Percentiles rank a stretch among this genome's conserved stretches.
phyloP scores from a whole-genome alignment of 2,329 filamentous ascomycete genomes.

The Xylariales sp. region DNA sequence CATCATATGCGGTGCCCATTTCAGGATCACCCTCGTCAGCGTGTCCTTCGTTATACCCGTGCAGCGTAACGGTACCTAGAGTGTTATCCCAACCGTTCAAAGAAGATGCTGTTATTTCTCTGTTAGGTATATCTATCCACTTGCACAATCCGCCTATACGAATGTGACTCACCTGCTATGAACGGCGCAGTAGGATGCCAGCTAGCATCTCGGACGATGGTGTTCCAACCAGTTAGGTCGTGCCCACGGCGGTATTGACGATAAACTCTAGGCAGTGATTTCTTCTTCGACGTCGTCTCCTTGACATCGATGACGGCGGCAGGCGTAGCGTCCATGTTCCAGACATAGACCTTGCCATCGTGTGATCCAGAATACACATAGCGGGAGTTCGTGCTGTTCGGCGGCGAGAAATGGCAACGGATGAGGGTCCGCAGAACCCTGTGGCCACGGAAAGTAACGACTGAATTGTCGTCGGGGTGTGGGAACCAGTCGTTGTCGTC shows the following conservation, averaged over 20 bases:
- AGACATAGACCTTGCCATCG: slow-evolving; percentile 90
- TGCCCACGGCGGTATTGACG: slow-evolving; percentile 66
- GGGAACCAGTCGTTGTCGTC: slow-evolving; percentile 74
- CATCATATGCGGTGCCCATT: slow-evolving; percentile 71
- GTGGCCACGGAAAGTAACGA: slow-evolving; percentile 95
- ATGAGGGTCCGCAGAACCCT: slow-evolving; percentile 90
- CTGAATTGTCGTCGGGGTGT: slow-evolving; percentile 86
- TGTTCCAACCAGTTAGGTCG: slow-evolving; percentile 73
- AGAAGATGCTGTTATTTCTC: slow-evolving; percentile 70
- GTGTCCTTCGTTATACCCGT: slow-evolving; percentile 78
- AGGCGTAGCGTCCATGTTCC: slow-evolving; percentile 90
- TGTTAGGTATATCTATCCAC: slow-evolving; percentile 25
- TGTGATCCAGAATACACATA: slow-evolving; percentile 95
- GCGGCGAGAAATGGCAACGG: slow-evolving; percentile 93
- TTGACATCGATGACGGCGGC: slow-evolving; percentile 83
- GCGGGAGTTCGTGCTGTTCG: slow-evolving; percentile 83
- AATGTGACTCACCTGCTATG: slow-evolving; percentile 68
- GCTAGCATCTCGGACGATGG: slow-evolving; percentile 86
- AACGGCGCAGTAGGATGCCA: slow-evolving; percentile 91
- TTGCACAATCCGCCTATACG: no score
- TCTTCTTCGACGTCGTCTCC: slow-evolving; percentile 72
- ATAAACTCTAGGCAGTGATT: slow-evolving; percentile 65
- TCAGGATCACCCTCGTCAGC: slow-evolving; percentile 71
- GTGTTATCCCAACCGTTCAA: slow-evolving; percentile 83
- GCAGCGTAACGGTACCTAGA: slow-evolving; percentile 79